A percentile compares a stretch with the other conserved stretches of the same genome.
These are phyloP conservation scores for Pythium vanterpoolii DNA, from an alignment of 352 stramenopile genomes.

Conservation along the genomic window DNA sequence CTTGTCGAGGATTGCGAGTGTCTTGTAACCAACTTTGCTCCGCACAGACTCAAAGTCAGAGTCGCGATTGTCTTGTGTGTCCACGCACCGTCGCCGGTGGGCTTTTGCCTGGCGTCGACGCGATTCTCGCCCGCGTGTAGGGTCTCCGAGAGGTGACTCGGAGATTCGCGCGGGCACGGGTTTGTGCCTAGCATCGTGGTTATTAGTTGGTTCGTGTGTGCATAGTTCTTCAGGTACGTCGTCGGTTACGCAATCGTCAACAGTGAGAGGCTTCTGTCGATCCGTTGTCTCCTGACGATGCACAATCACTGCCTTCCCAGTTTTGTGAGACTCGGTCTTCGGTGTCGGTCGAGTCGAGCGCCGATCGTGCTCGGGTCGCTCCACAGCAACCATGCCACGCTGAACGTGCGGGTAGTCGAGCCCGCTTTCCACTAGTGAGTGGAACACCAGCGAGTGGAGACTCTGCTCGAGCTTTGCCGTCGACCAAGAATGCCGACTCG, in stretches of 20 bases:
- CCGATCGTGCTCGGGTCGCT: neutral
- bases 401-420: constrained; percentile 60
- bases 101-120: constrained; percentile 1
- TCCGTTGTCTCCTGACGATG: neutral
- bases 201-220: neutral
- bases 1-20: constrained; percentile 51
- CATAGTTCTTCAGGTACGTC: neutral
- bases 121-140: neutral
- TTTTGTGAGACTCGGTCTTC: neutral
- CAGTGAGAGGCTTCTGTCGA: neutral
- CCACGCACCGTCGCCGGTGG: neutral
- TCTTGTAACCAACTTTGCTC: constrained; percentile 47
- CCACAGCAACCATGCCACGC: constrained; percentile 2
- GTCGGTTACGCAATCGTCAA: no score
- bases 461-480: constrained; percentile 38
- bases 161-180: neutral
- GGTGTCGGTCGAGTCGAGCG: neutral
- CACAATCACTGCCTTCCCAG: neutral
- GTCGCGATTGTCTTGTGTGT: constrained; percentile 11
- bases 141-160: neutral
- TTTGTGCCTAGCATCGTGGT: neutral
- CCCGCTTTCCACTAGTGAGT: constrained; percentile 60
- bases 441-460: constrained; percentile 44
- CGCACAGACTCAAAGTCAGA: constrained; percentile 33
- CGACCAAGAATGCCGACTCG: neutral